Evolutionary conservation across 805 yeast species (phyloP).

Genomic region (Teunomyces lycoperdinae): DNA sequence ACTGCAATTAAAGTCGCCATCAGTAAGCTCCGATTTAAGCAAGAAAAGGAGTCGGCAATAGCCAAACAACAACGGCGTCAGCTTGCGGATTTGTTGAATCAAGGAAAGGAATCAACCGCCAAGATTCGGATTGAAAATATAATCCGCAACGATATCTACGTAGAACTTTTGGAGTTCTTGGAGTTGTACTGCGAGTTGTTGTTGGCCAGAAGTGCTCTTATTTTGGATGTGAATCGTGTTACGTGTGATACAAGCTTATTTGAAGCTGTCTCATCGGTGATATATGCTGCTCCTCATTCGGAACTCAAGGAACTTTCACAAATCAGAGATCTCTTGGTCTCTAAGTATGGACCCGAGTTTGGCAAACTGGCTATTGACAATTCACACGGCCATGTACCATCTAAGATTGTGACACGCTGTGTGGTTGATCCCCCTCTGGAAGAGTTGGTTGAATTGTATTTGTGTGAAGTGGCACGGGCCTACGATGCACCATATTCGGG

Average conservation of each 20-base stretch:
- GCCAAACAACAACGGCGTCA: slow-evolving; percentile 71
- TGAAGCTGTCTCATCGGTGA: slow-evolving; percentile 71
- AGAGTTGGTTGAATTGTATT: slow-evolving; percentile 63
- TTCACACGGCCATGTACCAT: slow-evolving; percentile 52
- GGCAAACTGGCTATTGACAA: slow-evolving; percentile 53
- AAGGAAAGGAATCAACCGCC: slow-evolving; percentile 80
- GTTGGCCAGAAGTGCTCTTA: slow-evolving; percentile 66
- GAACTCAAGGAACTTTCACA: slow-evolving; percentile 70
- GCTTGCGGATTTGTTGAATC: slow-evolving; percentile 65
- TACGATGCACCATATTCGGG: slow-evolving; percentile 74
- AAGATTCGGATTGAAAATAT: slow-evolving; percentile 79
- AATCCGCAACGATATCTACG: slow-evolving; percentile 75
- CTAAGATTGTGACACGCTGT: slow-evolving; percentile 62
- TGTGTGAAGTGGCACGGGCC: slow-evolving; percentile 77
- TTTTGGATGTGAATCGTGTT: slow-evolving; percentile 43
- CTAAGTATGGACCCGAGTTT: slow-evolving; percentile 69
- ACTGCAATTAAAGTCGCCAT: slow-evolving; percentile 63
- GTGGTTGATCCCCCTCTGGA: slow-evolving; percentile 63
- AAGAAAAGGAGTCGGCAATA: slow-evolving; percentile 70
- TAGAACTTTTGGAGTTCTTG: slow-evolving; percentile 73
- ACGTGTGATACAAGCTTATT: slow-evolving; percentile 58
- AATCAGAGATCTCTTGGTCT: slow-evolving; percentile 59
- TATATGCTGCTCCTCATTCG: slow-evolving; percentile 67
- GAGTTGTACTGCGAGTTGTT: slow-evolving; percentile 82
- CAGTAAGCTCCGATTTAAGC: slow-evolving; percentile 65